Percentiles rank a stretch among this genome's conserved stretches.
Evolutionary conservation across 2,329 filamentous ascomycete genomes (phyloP).

Genomic region (Xylariaceae sp.): DNA sequence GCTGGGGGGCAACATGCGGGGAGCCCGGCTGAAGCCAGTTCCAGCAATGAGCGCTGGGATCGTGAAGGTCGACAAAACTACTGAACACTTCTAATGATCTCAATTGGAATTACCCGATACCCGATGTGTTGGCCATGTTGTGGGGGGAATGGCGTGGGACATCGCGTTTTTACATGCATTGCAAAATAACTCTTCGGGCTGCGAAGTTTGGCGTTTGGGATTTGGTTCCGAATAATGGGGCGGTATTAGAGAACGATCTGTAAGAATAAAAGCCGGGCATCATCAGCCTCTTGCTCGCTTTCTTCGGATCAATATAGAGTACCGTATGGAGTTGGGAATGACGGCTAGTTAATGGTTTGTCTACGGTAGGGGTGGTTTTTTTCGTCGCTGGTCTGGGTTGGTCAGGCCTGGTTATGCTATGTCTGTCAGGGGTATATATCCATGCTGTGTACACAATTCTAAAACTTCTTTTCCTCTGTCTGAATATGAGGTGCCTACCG

Average conservation of each 20-base stretch:
- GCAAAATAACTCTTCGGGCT: slow-evolving; percentile 5
- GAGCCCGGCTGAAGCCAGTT: slow-evolving; percentile 13
- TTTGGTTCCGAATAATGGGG: slow-evolving; percentile 10
- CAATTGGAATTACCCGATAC: neutral
- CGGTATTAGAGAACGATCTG: slow-evolving; percentile 5
- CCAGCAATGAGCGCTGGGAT: slow-evolving; percentile 21
- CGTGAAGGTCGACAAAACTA: slow-evolving; percentile 7
- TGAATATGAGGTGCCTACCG: no score
- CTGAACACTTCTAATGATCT: neutral
- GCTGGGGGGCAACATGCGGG: slow-evolving; percentile 6
- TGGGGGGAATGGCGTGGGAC: neutral
- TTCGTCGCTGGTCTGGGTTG: neutral
- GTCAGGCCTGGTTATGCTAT: neutral
- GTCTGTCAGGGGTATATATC: neutral
- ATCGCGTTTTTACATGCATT: slow-evolving; percentile 8
- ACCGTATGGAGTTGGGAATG: slow-evolving; percentile 1
- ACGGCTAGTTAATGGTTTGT: slow-evolving; percentile 3
- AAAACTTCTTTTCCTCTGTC: neutral
- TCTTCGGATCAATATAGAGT: neutral
- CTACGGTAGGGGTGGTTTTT: no score
- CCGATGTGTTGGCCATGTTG: neutral
- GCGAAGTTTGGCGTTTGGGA: slow-evolving; percentile 18
- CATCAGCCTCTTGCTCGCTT: neutral
- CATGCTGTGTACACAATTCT: slow-evolving; percentile 7
- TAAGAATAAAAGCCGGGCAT: slow-evolving; percentile 1